Evolutionary conservation across 768 basidiomycete genomes (phyloP), one percentile per base, ranked within the genome.

Genomic region (Cyclocybe aegerita): DNA sequence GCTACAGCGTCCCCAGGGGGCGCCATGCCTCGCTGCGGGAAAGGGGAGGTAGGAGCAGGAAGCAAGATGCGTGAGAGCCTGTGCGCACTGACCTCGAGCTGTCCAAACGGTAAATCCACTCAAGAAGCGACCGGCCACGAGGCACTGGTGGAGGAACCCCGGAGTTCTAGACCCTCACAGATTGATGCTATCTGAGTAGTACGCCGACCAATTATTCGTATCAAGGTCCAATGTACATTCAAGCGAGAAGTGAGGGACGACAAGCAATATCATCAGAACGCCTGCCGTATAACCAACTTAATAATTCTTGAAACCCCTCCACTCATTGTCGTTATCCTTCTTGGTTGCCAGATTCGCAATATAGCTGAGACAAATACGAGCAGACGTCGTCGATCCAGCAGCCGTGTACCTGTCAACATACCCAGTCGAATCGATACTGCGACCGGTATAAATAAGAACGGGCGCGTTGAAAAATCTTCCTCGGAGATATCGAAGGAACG

Each of bases 301-400:
- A 11, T 14, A 39, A 47, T 16, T 17, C 11, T 50, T 33, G 42
- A 55, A 55, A 1, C 49, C 54, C 33, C 35, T 14, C 54, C 54
- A 55, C 9, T 8, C 17, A n/a, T 15, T 30, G 16, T 55, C 49
- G 37, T 55, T 45, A 8, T 42, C 34, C 9, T 15, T 43, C 7
- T 46, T 23, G 10, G 39, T 16, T 0, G 45, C 49, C 1, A 55
- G 34, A 34, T 38, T 35, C 15, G 33, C 7, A 9, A 55, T 55
- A 35, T 43, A 55, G 16, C 33, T 29, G 4, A 34, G 32, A 35
- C 23, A 31, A 11, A 46, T 33, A 11, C 8, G 15, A 15, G 30
- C 44, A 35, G 29, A 46, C 17, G 44, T 46, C 11, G 44, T 46
- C 17, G 44, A 46, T 5, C 44, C 44, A 11, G 44, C 44, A 10